phyloP scores from a whole-genome alignment of 768 basidiomycete genomes.

The Auriculariales sp. region DNA sequence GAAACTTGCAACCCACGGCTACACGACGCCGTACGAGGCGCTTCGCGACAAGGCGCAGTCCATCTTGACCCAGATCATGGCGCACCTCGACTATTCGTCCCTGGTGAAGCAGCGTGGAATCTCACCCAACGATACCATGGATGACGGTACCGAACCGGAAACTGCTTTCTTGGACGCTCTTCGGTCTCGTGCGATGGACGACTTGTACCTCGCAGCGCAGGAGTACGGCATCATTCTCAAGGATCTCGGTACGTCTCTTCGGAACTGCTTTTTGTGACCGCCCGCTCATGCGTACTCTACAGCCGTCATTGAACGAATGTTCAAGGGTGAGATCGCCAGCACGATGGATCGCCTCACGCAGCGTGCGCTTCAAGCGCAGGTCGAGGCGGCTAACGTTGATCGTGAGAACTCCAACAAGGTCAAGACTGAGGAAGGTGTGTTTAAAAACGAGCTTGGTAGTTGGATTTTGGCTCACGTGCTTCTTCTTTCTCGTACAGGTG shows the following conservation, averaged over 20 bases:
- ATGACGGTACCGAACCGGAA: constrained; percentile 53
- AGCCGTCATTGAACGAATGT: constrained; percentile 79
- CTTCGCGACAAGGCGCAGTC: constrained; percentile 74
- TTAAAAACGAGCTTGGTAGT: no score
- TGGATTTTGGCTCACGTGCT: no score
- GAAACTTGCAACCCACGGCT: constrained; percentile 68
- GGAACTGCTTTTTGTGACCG: not conserved
- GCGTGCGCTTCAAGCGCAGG: constrained; percentile 72
- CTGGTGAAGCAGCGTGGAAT: constrained; percentile 72
- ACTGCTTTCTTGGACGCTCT: constrained; percentile 74
- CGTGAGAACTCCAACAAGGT: constrained; percentile 79
- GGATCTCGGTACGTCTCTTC: constrained; percentile 44
- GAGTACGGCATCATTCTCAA: constrained; percentile 77
- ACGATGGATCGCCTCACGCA: constrained; percentile 81
- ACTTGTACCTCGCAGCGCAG: constrained; percentile 64
- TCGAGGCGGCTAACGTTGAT: constrained; percentile 79
- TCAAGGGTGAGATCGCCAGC: constrained; percentile 70
- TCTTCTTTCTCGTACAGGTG: no score
- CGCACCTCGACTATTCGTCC: constrained; percentile 50
- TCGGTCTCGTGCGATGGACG: constrained; percentile 74
- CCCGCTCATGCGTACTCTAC: not conserved
- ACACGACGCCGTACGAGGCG: constrained; percentile 70
- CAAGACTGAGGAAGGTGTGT: constrained; percentile 61
- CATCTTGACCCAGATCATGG: constrained; percentile 74
- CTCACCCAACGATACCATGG: constrained; percentile 51